These are phyloP conservation scores for Colletotrichum navitas DNA, from an alignment of 2,329 filamentous ascomycete species.

Conservation along the genomic window DNA sequence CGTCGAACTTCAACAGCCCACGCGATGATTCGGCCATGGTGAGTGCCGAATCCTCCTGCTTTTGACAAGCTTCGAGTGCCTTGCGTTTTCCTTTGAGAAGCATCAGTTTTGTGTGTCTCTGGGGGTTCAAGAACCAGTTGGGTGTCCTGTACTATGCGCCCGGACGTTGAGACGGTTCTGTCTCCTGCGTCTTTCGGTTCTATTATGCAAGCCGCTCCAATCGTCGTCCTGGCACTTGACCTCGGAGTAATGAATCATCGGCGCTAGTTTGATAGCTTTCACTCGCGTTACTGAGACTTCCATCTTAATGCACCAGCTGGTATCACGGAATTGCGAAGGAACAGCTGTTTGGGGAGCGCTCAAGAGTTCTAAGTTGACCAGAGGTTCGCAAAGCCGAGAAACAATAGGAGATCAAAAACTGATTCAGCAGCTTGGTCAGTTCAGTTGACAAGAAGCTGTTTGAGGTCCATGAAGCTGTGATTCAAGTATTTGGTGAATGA, in stretches of 20 bases:
- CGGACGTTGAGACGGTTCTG: constrained; percentile 54
- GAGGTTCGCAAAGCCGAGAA: not conserved
- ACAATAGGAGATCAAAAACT: not conserved
- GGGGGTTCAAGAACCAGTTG: not conserved
- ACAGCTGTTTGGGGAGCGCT: not conserved
- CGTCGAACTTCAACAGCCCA: not conserved
- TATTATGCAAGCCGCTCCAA: constrained; percentile 51
- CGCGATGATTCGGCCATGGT: not conserved
- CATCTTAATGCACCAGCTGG: not conserved
- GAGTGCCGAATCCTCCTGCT: not conserved
- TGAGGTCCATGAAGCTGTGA: not conserved
- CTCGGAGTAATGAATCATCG: constrained; percentile 19
- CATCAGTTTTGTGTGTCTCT: not conserved
- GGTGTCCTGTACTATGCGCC: constrained; percentile 49
- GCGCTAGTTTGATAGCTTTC: not conserved
- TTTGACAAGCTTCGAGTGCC: constrained; percentile 7
- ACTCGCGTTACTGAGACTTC: not conserved
- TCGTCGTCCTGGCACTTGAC: constrained; percentile 47
- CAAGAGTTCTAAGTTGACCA: not conserved
- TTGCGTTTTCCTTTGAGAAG: constrained; percentile 36
- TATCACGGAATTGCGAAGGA: not conserved
- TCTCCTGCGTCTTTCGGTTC: constrained; percentile 49
- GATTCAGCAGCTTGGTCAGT: not conserved
- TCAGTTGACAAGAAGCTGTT: not conserved
- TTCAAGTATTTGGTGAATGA: not conserved